Evolutionary conservation across 495 filamentous ascomycete species (phyloP).

Genomic region (Viridothelium virens): DNA sequence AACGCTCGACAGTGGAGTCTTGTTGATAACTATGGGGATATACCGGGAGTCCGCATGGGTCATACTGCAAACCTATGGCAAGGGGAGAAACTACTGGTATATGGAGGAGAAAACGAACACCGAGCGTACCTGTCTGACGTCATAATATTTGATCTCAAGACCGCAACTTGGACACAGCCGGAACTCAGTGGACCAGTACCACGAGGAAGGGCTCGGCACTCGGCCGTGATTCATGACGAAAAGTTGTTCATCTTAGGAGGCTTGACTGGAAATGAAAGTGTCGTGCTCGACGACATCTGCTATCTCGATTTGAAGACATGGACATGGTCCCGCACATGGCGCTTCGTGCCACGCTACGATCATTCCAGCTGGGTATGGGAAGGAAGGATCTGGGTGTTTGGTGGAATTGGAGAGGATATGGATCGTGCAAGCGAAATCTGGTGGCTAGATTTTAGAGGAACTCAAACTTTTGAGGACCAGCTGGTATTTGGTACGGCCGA

Average conservation of each 20-base stretch:
- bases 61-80: conserved; percentile 95
- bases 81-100: conserved; percentile 88
- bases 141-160: conserved; percentile 89
- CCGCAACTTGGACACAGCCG: conserved; percentile 88
- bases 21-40: conserved; percentile 97
- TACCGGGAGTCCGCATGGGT: conserved; percentile 95
- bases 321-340: conserved; percentile 96
- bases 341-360: conserved; percentile 86
- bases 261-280: conserved; percentile 76
- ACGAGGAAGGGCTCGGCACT: conserved; percentile 83
- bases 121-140: conserved; percentile 90
- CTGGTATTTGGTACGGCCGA: conserved; percentile 59
- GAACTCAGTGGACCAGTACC: conserved; percentile 74
- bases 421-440: conserved; percentile 90
- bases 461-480: conserved; percentile 69
- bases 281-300: conserved; percentile 87
- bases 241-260: conserved; percentile 93
- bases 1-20: conserved; percentile 83
- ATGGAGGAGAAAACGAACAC: conserved; percentile 96
- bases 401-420: conserved; percentile 88
- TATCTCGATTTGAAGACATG: conserved; percentile 95
- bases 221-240: conserved; percentile 89
- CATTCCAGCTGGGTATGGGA: conserved; percentile 89
- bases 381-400: conserved; percentile 93
- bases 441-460: conserved; percentile 91